Base-by-base conservation (phyloP, 192 early-diverging fungal genomes). In the Backusella parvicylindrica region DNA sequence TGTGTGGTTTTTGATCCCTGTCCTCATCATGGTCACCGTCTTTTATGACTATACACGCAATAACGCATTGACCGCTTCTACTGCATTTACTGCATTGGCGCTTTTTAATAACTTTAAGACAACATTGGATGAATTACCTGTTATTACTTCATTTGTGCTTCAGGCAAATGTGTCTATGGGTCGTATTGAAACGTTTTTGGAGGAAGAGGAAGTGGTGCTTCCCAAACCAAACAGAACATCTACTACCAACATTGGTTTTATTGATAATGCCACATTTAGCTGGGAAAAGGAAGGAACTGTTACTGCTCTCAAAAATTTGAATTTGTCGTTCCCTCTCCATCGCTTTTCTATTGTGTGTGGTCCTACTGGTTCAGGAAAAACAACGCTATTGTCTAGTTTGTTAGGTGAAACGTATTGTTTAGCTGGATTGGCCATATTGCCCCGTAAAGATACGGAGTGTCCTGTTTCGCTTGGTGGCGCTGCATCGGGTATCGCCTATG, bases 361-460 rank as follows among this genome's bases (percentile, higher is more conserved):
- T 2, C 85, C 93, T 8, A 97, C 96, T 6, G 97, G 95, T 0
- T 84, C 90, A 9, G 97, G 97, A 40, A 99, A 99, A 79, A 91
- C 92, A 2, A 90, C 91, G 1, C 75, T 99, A 43, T 79, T 97
- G 12, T 71, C 90, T 16, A 93, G 95, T 50, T 84, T 97, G 35
- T 83, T 97, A 3, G 95, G 95, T 36, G 96, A 97, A 82, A 93
- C 96, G 73, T 82, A 84, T 12, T 81, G 83, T 30, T 63, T 82
- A 9, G 73, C 79, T 38, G 85, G 85, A 40, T 64, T 72, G 1
- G 77, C 84, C 23, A 76, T 86, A 8, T 71, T 88, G 68, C 87
- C 87, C 13, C 31, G 79, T 35, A 74, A 78, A 16, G 64, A 30
- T 26, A 49, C 38, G 1, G 64, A 16, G 18, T 33, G 6, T 7